These are phyloP conservation scores for Aphanomyces cochlioides DNA, from an alignment of 352 stramenopile genomes.

Conservation along the genomic window DNA sequence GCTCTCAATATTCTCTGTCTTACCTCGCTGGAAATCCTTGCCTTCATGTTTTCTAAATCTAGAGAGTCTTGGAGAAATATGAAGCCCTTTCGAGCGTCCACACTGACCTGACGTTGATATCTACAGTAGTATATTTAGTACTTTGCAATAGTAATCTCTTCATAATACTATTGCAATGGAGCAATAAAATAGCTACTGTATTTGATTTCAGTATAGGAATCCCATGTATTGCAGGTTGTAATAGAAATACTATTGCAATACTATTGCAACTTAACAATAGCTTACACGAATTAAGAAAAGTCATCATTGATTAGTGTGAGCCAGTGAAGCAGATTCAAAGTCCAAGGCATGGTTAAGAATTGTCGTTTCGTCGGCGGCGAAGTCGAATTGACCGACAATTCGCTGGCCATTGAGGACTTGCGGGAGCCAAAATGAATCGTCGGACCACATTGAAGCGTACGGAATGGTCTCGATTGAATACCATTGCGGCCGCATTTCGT, in stretches of 20 bases:
- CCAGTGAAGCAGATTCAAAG: background rate
- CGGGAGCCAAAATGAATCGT: slow-evolving; percentile 80
- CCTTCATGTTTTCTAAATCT: too few relatives aligned
- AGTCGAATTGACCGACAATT: slow-evolving; percentile 71
- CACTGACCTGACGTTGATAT: too few relatives aligned
- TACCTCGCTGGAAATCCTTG: too few relatives aligned
- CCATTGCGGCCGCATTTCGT: slow-evolving; percentile 88
- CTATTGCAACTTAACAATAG: background rate
- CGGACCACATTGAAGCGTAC: slow-evolving; percentile 83
- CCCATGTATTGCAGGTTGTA: background rate
- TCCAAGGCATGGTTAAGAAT: slow-evolving; percentile 48
- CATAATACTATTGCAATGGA: too few relatives aligned
- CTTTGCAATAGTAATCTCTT: too few relatives aligned
- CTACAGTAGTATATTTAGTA: too few relatives aligned
- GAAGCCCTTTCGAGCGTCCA: too few relatives aligned
- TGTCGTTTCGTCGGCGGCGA: slow-evolving; percentile 61
- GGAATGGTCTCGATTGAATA: slow-evolving; percentile 59
- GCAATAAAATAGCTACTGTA: too few relatives aligned
- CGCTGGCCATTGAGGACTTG: slow-evolving; percentile 61
- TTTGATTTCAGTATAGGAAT: background rate
- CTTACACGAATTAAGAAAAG: background rate
- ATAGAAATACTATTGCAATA: background rate
- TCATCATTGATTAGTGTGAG: background rate
- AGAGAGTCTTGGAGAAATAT: too few relatives aligned
- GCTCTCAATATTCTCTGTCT: too few relatives aligned